Evolutionary conservation across 129 eudicot genomes (phyloP).

Genomic region (Artemisia argyi): DNA sequence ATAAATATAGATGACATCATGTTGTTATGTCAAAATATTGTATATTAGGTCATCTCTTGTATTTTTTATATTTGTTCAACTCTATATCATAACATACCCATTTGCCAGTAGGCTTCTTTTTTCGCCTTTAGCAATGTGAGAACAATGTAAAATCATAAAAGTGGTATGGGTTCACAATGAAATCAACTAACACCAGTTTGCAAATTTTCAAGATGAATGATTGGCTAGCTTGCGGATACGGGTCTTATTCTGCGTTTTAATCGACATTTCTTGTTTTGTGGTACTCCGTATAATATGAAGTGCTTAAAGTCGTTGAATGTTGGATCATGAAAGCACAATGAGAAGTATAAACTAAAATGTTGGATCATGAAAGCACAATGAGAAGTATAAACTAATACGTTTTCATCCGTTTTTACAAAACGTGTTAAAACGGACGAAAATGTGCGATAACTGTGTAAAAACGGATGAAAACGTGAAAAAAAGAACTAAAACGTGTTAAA

Average conservation of each 20-base stretch:
- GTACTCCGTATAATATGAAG: no score
- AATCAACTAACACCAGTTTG: conserved; percentile 1
- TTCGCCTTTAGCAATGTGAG: conserved; percentile 19
- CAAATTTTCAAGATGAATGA: neutral
- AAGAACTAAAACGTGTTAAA: no score
- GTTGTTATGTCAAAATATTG: conserved; percentile 11
- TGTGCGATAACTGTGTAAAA: no score
- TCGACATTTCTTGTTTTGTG: neutral
- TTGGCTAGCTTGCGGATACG: neutral
- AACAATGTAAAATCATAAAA: conserved; percentile 28
- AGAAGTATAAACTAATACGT: no score
- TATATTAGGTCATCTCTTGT: conserved; percentile 6
- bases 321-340: no score
- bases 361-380: no score
- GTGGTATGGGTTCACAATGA: neutral
- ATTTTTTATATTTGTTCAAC: conserved; percentile 2
- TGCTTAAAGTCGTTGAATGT: neutral
- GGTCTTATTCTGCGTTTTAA: neutral
- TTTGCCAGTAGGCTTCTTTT: conserved; percentile 18
- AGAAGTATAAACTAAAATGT: no score
- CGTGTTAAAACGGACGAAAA: no score
- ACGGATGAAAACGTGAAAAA: no score
- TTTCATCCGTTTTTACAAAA: no score
- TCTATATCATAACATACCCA: neutral
- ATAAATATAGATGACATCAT: conserved; percentile 18